phyloP scores from a whole-genome alignment of 208 protist species.

The Leishmania tropica region DNA sequence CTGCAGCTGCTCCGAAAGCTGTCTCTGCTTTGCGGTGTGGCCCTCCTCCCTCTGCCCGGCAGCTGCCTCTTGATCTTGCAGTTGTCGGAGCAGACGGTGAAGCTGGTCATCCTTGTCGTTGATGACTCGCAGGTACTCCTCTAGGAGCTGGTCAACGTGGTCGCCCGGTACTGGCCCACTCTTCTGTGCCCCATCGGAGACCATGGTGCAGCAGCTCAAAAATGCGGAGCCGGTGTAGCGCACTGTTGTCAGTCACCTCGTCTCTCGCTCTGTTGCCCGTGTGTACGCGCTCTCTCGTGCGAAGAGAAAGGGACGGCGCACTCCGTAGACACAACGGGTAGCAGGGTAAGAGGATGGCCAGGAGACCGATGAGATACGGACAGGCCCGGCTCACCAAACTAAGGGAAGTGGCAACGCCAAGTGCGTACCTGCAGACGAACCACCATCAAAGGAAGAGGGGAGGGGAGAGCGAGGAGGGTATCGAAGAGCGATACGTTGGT shows the following conservation, averaged over 20 bases:
- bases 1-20: constrained; percentile 22
- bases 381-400: not conserved
- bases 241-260: not conserved
- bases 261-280: not conserved
- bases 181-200: constrained; percentile 13
- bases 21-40: constrained; percentile 19
- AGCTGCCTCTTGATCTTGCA: constrained; percentile 46
- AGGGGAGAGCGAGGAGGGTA: not conserved
- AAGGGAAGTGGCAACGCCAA: not conserved
- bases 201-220: constrained; percentile 9
- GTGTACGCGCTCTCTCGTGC: too few relatives aligned
- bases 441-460: not conserved
- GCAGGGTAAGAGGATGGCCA: not conserved
- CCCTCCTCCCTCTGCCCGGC: constrained; percentile 36
- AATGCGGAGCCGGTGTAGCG: not conserved
- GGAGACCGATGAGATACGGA: too few relatives aligned
- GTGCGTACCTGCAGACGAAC: not conserved
- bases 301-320: not conserved
- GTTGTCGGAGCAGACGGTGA: constrained; percentile 50
- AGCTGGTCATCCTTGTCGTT: constrained; percentile 87
- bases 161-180: not conserved
- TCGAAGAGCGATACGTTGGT: not conserved
- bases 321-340: not conserved
- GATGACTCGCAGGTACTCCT: constrained; percentile 89
- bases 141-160: constrained; percentile 73